Percentiles rank a stretch among this genome's conserved stretches.
Conservation (phyloP, 2,329 filamentous ascomycete species). For the Capronia americana region DNA sequence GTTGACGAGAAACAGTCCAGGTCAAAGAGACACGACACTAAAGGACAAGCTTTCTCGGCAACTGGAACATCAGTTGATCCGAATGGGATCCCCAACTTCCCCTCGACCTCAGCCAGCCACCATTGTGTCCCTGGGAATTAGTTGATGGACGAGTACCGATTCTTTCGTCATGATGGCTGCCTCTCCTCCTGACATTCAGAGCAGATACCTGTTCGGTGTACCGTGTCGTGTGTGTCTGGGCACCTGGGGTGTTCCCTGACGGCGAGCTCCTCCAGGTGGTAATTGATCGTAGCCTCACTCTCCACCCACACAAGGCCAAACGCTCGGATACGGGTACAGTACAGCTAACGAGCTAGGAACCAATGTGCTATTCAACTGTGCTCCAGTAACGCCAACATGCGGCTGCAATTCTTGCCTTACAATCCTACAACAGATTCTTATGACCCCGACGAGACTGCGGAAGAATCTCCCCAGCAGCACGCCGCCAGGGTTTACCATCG, state of each 20-base stretch:
- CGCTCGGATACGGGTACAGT: background rate
- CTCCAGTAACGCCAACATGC: constrained; percentile 1
- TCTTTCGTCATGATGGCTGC: background rate
- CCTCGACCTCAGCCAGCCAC: background rate
- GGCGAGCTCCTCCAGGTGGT: background rate
- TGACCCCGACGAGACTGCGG: constrained; percentile 8
- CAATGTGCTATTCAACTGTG: background rate
- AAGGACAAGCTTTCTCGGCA: background rate
- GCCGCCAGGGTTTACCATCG: constrained; percentile 19
- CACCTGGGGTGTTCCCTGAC: background rate
- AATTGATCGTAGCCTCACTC: background rate
- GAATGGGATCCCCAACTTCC: background rate
- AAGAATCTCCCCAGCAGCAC: constrained; percentile 20
- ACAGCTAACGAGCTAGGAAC: background rate
- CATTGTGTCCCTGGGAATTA: background rate
- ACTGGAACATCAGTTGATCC: background rate
- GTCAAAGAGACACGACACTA: constrained; percentile 11
- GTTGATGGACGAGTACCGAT: background rate
- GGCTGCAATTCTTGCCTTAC: constrained; percentile 23
- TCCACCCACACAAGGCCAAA: background rate
- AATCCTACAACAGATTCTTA: constrained; percentile 7
- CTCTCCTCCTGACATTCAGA: background rate
- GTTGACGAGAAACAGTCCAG: background rate
- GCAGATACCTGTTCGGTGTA: background rate
- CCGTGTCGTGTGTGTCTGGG: too few species aligned